Evolutionary conservation across 2,329 filamentous ascomycete genomes (phyloP).

Genomic region (Lachnellula suecica): DNA sequence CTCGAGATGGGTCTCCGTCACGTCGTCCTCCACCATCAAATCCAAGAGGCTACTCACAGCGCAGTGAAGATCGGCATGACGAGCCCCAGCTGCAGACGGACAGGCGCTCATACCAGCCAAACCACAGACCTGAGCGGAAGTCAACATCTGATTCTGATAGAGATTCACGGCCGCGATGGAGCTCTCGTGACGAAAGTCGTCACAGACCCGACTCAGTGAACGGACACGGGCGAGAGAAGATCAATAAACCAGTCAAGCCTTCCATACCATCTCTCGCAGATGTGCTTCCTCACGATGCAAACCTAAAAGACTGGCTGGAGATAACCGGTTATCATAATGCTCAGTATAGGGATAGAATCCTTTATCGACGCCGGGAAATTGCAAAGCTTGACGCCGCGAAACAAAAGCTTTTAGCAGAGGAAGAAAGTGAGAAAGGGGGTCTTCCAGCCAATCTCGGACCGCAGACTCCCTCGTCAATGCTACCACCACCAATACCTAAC

Average conservation of each 20-base stretch:
- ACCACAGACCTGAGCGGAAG: slow-evolving; percentile 20
- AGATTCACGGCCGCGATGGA: slow-evolving; percentile 10
- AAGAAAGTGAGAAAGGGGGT: slow-evolving; percentile 24
- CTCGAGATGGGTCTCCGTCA: slow-evolving; percentile 17
- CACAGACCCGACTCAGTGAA: slow-evolving; percentile 4
- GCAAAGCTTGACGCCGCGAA: slow-evolving; percentile 34
- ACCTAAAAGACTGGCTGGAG: slow-evolving; percentile 37
- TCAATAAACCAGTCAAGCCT: slow-evolving; percentile 11
- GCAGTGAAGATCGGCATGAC: slow-evolving; percentile 20
- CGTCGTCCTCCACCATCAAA: slow-evolving; percentile 17
- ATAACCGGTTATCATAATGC: slow-evolving; percentile 35
- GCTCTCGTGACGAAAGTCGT: slow-evolving; percentile 19
- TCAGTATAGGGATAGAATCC: slow-evolving; percentile 32
- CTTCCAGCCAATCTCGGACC: slow-evolving; percentile 5
- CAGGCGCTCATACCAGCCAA: slow-evolving; percentile 9
- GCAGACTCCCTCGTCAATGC: slow-evolving; percentile 18
- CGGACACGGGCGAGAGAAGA: slow-evolving; percentile 17
- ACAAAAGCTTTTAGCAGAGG: slow-evolving; percentile 28
- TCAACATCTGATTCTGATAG: slow-evolving; percentile 18
- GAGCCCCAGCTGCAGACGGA: slow-evolving; percentile 20
- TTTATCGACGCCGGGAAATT: slow-evolving; percentile 28
- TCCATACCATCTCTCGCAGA: slow-evolving; percentile 23
- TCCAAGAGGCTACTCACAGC: slow-evolving; percentile 13
- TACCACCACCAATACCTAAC: slow-evolving; percentile 24
- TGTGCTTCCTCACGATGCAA: slow-evolving; percentile 27